Evolutionary conservation across 345 rosid species (phyloP), one percentile per base, ranked within the genome.

Genomic region (Euphorbia pulcherrima): DNA sequence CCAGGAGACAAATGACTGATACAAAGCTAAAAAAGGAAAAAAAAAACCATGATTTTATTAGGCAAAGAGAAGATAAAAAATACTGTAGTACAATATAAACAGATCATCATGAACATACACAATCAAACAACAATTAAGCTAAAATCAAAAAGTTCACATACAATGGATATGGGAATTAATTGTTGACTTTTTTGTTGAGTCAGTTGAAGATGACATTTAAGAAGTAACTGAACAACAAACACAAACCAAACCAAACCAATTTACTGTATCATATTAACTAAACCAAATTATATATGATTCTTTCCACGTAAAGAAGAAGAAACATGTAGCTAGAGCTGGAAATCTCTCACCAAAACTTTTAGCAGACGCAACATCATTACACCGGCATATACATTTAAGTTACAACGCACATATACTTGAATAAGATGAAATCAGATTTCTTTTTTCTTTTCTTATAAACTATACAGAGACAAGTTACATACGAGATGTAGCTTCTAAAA

Each of bases 151-250:
- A 53, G 23, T 28, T 27, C 20, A 80, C 86, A 7, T 78, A 80
- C 87, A 81, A 84, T 65, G 87, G 87, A 71, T 81, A 84, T 40
- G 85, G 87, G 77, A 84, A 84, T 47, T 84, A 84, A 66, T 84
- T 84, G 68, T 84, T 81, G 74, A 84, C 85, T 77, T 83, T 83
- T 85, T 84, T 84, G 87, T 84, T 84, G 75, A 84, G 82, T 65
- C 81, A 79, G 62, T 81, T 84, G 83, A 84, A 84, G 60, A 84
- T 81, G 40, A 84, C 87, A 73, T 84, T 84, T 62, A 84, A 75
- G 69, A 79, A 81, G 67, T 84, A 84, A 85, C 87, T 84, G 80
- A 62, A 69, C 0, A 74, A 10, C 39, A 56, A 52, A 40, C 28
- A 46, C 16, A 75, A 72, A 65, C 47, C 26, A 29, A 33, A 64